Percentiles rank a stretch among this genome's conserved stretches.
Conservation (phyloP, 2,329 filamentous ascomycete species). For the Endoconidiophora polonica region DNA sequence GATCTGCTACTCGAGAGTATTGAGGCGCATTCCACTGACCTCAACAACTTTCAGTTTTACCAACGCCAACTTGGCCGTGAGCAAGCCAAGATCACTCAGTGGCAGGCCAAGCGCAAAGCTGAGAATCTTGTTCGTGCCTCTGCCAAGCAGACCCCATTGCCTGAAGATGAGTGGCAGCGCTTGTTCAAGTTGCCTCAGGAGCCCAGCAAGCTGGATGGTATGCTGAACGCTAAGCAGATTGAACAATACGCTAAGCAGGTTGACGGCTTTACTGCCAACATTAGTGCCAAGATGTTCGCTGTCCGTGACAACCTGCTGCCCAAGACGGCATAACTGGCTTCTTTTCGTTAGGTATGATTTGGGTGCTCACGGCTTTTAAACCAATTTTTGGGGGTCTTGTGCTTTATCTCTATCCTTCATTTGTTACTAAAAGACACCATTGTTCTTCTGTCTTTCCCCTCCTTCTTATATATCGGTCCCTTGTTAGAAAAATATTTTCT, state of each 20-base stretch:
- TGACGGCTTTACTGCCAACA: constrained; percentile 82
- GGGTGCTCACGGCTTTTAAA: constrained; percentile 11
- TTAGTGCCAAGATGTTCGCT: constrained; percentile 96
- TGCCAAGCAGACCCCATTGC: constrained; percentile 74
- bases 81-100: constrained; percentile 89
- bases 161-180: constrained; percentile 96
- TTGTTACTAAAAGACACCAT: constrained; percentile 6
- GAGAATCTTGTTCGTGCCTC: constrained; percentile 76
- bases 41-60: constrained; percentile 97
- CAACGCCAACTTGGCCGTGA: constrained; percentile 85
- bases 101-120: constrained; percentile 91
- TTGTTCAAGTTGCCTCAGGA: constrained; percentile 96
- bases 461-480: constrained; percentile 9
- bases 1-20: constrained; percentile 92
- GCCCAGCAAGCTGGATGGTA: constrained; percentile 79
- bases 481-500: no score
- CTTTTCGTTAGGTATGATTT: background rate
- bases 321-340: constrained; percentile 21
- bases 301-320: constrained; percentile 56
- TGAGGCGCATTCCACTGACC: constrained; percentile 93
- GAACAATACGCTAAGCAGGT: constrained; percentile 97
- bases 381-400: constrained; percentile 18
- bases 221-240: constrained; percentile 89
- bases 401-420: constrained; percentile 18
- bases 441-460: constrained; percentile 16